These are phyloP conservation scores for Colletotrichum navitas DNA, from an alignment of 2,329 filamentous ascomycete species.

Conservation along the genomic window DNA sequence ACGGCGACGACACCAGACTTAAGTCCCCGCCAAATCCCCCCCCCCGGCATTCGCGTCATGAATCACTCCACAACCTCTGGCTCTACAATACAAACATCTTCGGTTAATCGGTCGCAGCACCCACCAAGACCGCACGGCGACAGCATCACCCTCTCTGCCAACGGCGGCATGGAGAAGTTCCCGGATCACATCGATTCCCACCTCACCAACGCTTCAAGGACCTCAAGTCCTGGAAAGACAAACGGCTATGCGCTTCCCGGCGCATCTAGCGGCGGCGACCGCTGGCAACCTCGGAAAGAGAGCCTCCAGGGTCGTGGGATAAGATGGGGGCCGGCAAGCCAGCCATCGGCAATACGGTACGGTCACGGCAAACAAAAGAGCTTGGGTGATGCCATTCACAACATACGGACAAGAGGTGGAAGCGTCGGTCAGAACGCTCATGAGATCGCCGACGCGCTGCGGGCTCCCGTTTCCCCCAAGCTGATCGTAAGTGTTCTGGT, in stretches of 20 bases:
- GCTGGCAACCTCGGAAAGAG: constrained; percentile 73
- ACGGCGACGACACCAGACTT: constrained; percentile 25
- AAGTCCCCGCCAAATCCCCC: constrained; percentile 34
- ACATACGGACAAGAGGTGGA: constrained; percentile 81
- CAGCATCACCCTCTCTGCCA: constrained; percentile 35
- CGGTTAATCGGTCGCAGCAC: constrained; percentile 49
- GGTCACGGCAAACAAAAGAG: constrained; percentile 85
- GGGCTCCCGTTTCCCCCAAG: constrained; percentile 88
- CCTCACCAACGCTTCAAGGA: constrained; percentile 44
- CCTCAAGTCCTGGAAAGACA: constrained; percentile 45
- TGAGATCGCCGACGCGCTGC: constrained; percentile 91
- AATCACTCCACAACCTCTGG: constrained; percentile 54
- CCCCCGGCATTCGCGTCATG: constrained; percentile 47
- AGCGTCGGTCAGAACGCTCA: constrained; percentile 95
- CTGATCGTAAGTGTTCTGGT: constrained; percentile 76
- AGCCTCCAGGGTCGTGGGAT: constrained; percentile 60
- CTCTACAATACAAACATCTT: constrained; percentile 51
- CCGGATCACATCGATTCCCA: constrained; percentile 65
- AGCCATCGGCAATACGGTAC: constrained; percentile 34
- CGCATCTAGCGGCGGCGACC: constrained; percentile 56
- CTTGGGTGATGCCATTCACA: constrained; percentile 87
- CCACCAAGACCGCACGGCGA: constrained; percentile 44
- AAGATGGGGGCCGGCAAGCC: constrained; percentile 47
- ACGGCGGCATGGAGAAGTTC: constrained; percentile 66
- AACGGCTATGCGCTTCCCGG: constrained; percentile 47